Evolutionary conservation across 2,329 filamentous ascomycete genomes (phyloP).

Genomic region (Cyphellophora europaea): DNA sequence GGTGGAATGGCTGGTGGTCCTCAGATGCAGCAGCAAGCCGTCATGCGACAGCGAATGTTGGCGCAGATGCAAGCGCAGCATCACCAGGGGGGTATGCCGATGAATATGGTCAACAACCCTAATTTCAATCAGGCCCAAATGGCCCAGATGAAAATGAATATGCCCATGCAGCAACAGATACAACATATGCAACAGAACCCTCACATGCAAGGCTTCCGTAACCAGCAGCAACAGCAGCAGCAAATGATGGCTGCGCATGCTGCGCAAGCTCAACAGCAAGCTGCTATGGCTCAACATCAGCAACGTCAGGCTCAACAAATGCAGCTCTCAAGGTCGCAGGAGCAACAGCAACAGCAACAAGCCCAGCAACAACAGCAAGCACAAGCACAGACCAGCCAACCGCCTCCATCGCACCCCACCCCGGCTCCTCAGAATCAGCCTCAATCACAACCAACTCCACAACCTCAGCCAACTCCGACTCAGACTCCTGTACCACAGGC

Average conservation of each 20-base stretch:
- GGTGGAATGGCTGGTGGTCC: constrained; percentile 13
- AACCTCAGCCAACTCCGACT: constrained; percentile 24
- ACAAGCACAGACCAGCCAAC: constrained; percentile 25
- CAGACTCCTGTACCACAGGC: constrained; percentile 6
- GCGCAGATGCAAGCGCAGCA: constrained; percentile 9
- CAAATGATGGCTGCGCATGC: constrained; percentile 18
- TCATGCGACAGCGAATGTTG: constrained; percentile 23
- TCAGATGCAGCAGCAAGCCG: constrained; percentile 18
- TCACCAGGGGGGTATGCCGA: constrained; percentile 15
- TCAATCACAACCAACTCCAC: constrained; percentile 25
- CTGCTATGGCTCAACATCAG: constrained; percentile 21
- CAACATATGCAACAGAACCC: constrained; percentile 23
- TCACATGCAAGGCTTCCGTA: constrained; percentile 31
- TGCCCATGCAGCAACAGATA: constrained; percentile 13
- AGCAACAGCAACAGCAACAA: constrained; percentile 11
- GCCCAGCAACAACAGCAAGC: background rate
- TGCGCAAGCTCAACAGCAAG: constrained; percentile 24
- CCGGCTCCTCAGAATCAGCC: constrained; percentile 26
- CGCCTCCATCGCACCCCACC: constrained; percentile 25
- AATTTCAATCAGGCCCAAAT: constrained; percentile 29
- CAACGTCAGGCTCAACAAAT: constrained; percentile 31
- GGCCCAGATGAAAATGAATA: constrained; percentile 24
- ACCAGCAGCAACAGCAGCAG: constrained; percentile 36
- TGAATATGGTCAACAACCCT: constrained; percentile 13
- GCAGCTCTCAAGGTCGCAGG: constrained; percentile 31